Percentiles rank a stretch among this genome's conserved stretches.
Conservation (phyloP, 2,329 filamentous ascomycete genomes). For the Paraconiothyrium sp. region DNA sequence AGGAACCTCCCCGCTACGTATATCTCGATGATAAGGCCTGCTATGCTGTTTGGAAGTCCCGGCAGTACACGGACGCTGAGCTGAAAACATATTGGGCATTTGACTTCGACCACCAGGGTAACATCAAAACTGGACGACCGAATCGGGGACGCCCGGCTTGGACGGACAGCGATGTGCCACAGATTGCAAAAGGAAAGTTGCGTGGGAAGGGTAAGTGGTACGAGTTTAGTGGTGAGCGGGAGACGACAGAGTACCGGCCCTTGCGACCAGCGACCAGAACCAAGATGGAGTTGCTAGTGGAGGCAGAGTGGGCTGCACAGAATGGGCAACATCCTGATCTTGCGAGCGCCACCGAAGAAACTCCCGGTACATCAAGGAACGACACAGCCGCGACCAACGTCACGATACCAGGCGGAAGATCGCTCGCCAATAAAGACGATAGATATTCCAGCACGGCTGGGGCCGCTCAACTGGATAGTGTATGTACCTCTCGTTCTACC, state of each 20-base stretch:
- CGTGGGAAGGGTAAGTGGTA: conserved; percentile 24
- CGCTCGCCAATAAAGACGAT: neutral
- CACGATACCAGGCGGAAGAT: neutral
- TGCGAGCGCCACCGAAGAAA: neutral
- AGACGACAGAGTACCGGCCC: conserved; percentile 18
- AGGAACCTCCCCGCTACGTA: conserved; percentile 50
- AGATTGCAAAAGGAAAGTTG: conserved; percentile 22
- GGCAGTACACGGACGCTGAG: conserved; percentile 37
- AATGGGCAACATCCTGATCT: neutral
- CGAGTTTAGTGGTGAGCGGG: conserved; percentile 24
- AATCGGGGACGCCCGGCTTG: conserved; percentile 52
- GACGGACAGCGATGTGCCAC: conserved; percentile 23
- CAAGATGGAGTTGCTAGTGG: conserved; percentile 14
- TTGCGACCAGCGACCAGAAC: conserved; percentile 16
- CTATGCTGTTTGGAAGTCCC: conserved; percentile 43
- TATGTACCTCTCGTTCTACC: neutral
- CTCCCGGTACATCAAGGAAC: neutral
- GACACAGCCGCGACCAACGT: neutral
- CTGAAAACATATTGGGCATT: conserved; percentile 45
- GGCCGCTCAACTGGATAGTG: neutral
- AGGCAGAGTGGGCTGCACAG: conserved; percentile 5
- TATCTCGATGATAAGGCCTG: conserved; percentile 53
- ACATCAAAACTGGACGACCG: conserved; percentile 40
- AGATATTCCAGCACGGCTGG: neutral
- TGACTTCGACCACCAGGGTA: conserved; percentile 49